A percentile compares a stretch with the other conserved stretches of the same genome.
Conservation (phyloP, 2,329 filamentous ascomycete species). For the Chaetomium globosum region DNA sequence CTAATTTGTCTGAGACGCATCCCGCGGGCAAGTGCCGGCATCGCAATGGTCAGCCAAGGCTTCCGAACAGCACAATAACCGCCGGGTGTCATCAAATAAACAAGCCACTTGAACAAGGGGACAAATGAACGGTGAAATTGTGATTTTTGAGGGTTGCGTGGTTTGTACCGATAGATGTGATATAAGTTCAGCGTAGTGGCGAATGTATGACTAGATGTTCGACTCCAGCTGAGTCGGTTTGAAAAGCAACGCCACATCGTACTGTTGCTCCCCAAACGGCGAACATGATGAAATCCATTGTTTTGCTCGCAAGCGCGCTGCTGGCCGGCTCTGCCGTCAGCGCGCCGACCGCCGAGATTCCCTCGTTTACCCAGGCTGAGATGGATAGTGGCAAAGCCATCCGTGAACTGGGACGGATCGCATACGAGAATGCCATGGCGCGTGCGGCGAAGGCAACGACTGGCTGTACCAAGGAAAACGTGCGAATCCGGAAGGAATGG, state of each 20-base stretch:
- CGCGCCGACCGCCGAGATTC: conserved; percentile 1
- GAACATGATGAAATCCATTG: conserved; percentile 2
- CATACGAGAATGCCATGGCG: conserved; percentile 8
- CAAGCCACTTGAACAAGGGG: background rate
- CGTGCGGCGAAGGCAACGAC: background rate
- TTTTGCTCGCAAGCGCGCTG: conserved; percentile 6
- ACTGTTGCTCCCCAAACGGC: background rate
- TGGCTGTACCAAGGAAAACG: conserved; percentile 15
- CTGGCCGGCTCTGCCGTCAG: background rate
- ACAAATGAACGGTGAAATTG: background rate
- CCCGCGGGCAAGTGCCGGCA: conserved; percentile 4
- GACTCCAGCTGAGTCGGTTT: background rate
- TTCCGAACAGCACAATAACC: background rate
- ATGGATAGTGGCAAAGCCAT: conserved; percentile 11
- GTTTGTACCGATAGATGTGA: background rate
- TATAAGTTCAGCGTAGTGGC: background rate
- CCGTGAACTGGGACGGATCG: conserved; percentile 8
- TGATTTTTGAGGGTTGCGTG: background rate
- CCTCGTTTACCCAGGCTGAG: conserved; percentile 2
- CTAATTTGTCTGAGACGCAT: background rate
- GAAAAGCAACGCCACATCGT: background rate
- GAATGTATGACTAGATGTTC: background rate
- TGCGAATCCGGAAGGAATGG: conserved; percentile 13
- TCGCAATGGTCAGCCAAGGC: background rate
- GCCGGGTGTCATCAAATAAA: background rate